Base-by-base conservation (phyloP, 176 grass and related monocot species). In the Phragmites australis region DNA sequence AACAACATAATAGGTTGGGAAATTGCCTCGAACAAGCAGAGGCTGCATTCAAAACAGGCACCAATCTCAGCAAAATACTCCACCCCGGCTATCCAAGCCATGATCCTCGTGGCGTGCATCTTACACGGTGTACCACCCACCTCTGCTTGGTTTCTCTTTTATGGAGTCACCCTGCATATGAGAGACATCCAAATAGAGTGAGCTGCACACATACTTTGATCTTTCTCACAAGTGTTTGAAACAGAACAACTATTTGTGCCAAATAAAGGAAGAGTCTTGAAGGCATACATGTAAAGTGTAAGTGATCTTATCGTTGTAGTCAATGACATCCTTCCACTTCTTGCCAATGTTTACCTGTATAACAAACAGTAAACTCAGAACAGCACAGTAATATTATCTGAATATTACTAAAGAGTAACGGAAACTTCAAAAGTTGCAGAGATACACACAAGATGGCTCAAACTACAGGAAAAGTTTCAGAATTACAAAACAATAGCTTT, bases 301-400 rank as follows among this genome's bases (percentile, higher is more conserved):
- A 65, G 82, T 76, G 76, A 99, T 93, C 84, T 99, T 99, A 65
- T 99, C 93, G 82, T 93, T 91, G 79, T 45, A 93, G 82, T 99
- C 88, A 21, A 99, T 64, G 19, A 99, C 75, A 65, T 99, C 96
- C 84, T 99, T 99, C 96, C 96, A 99, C 93, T 99, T 99, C 84
- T 88, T 95, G 26, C 96, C 96, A 90, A 99, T 93, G 76, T 91
- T 94, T 15, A 83, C 93, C 96, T 99, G 86, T 9, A 83, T n/a
- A 67, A 72, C 7, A 68, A 70, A 70, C 21, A 15, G 17, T 6
- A 1, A 60, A 32, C 66, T 39, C 37, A 39, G 9, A 46, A 43
- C 13, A 68, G 4, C 19, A 32, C 34, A 9, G 21, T 13, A 76
- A 53, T 70, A 78, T 39, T 26, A 46, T 61, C n/a, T 4, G 1